Evolutionary conservation across 345 rosid genomes (phyloP).

Genomic region (Euphorbia tirucalli): DNA sequence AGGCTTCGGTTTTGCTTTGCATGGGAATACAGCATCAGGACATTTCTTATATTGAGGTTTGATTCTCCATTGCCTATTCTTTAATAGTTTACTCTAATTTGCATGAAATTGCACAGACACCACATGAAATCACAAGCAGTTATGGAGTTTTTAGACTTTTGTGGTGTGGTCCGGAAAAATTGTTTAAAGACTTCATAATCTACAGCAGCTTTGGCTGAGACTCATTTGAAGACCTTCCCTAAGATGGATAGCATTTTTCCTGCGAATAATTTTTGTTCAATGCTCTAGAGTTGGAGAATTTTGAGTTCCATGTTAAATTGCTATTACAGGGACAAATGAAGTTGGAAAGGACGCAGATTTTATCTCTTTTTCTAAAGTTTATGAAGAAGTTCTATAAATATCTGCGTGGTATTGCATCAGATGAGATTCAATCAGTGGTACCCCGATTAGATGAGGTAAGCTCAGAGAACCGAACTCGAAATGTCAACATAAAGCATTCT

Average conservation of each 20-base stretch:
- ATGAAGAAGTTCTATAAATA: constrained; percentile 74
- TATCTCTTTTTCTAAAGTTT: constrained; percentile 64
- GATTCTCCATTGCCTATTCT: constrained; percentile 22
- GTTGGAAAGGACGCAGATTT: constrained; percentile 66
- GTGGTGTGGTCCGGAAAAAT: neutral
- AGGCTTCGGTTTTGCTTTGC: constrained; percentile 80
- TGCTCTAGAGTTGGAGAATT: neutral
- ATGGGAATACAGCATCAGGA: constrained; percentile 79
- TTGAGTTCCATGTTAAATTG: constrained; percentile 10
- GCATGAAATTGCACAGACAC: neutral
- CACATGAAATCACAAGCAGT: neutral
- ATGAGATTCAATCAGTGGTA: constrained; percentile 55
- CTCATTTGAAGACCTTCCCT: too few species aligned
- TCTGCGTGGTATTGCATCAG: constrained; percentile 52
- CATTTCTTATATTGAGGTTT: constrained; percentile 66
- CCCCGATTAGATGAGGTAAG: constrained; percentile 86
- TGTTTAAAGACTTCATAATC: neutral
- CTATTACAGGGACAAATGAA: constrained; percentile 77
- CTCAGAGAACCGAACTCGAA: neutral
- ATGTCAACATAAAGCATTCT: neutral
- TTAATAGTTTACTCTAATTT: neutral
- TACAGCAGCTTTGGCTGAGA: too few species aligned
- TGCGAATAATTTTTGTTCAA: neutral
- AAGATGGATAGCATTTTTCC: neutral
- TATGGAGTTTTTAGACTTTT: neutral